Base-by-base conservation (phyloP, 192 early-diverging fungal genomes). In the Chytriomyces sp. region DNA sequence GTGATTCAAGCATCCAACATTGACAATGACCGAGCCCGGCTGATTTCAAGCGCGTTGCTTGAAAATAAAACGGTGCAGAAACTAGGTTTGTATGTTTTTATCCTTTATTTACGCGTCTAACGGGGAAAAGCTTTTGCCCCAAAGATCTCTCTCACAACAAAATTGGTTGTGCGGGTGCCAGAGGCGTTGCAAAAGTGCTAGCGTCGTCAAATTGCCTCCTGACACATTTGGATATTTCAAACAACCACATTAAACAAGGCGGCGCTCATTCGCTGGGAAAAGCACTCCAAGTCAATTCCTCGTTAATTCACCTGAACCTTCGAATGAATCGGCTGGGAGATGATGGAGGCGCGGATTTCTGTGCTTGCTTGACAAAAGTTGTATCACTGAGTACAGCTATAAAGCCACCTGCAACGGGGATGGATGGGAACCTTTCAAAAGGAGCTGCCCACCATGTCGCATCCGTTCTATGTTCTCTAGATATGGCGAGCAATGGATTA, bases 111-210 rank as follows among this genome's bases (percentile, higher is more conserved):
- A 7, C 59, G 26, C 20, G 57, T 66, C 48, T 50, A 57, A 45
- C 72, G n/a, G 20, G 11, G 62, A 20, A 43, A 16, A 45, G 5
- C 57, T 1, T n/a, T 20, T 59, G 3, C 35, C 18, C n/a, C 59
- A n/a, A 72, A 85, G 87, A 88, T 72, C 64, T 88, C 3, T 86
- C 82, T 5, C 83, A 88, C 62, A 88, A 88, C 79, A 78, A 83
- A 48, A 83, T 88, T 64, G 71, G 73, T 26, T 83, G 83, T 59
- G 10, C 65, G n/a, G 83, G 85, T 4, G 85, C 83, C 26, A 76
- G 83, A 43, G 87, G 77, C 2, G 47, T 88, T 47, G 81, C 87
- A 50, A 86, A 79, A 73, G 64, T 87, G 18, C 57, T 88, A 4
- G 43, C 77, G 11, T 68, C 64, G 5, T 64, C 77, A 68, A 74